Conservation (phyloP, 768 basidiomycete genomes). For the Rhodosporidiobolus sp. region DNA sequence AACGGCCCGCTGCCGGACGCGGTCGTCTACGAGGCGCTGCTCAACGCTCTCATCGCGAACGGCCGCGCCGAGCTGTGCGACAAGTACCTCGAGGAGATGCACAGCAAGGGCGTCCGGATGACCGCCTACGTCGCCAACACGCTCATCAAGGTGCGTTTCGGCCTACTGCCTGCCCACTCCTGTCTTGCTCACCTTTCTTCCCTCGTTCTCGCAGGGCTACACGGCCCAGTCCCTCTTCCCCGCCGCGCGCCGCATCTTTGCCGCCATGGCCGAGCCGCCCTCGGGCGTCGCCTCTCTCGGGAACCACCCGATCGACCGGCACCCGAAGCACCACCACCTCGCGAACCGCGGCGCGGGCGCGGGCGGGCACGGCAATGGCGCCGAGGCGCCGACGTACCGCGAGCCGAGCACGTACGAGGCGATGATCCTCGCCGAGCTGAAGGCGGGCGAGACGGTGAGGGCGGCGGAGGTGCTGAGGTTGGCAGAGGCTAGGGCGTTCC, state of each 20-base stretch:
- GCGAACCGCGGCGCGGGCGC: background rate
- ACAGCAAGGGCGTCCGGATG: conserved; percentile 66
- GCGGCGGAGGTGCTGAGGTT: conserved; percentile 65
- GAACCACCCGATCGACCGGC: conserved; percentile 72
- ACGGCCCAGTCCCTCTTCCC: conserved; percentile 68
- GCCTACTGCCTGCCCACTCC: background rate
- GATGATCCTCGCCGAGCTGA: conserved; percentile 89
- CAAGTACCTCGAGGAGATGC: conserved; percentile 63
- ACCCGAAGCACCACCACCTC: conserved; percentile 46
- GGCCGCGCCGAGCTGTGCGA: conserved; percentile 75
- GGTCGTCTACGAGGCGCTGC: conserved; percentile 80
- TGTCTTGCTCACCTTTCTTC: background rate
- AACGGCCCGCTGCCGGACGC: conserved; percentile 62
- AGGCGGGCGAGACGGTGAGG: conserved; percentile 65
- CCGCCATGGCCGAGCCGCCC: conserved; percentile 71
- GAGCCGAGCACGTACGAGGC: conserved; percentile 95
- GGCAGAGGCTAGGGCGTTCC: conserved; percentile 42
- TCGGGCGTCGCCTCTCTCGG: conserved; percentile 80
- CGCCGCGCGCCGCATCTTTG: conserved; percentile 72
- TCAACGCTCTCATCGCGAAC: conserved; percentile 78
- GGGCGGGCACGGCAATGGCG: no score
- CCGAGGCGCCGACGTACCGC: conserved; percentile 65
- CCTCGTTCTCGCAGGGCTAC: conserved; percentile 58
- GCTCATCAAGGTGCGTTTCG: conserved; percentile 49
- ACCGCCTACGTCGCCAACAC: conserved; percentile 94